These are phyloP conservation scores for Populus nigra DNA, from an alignment of 345 rosid species.

Conservation along the genomic window DNA sequence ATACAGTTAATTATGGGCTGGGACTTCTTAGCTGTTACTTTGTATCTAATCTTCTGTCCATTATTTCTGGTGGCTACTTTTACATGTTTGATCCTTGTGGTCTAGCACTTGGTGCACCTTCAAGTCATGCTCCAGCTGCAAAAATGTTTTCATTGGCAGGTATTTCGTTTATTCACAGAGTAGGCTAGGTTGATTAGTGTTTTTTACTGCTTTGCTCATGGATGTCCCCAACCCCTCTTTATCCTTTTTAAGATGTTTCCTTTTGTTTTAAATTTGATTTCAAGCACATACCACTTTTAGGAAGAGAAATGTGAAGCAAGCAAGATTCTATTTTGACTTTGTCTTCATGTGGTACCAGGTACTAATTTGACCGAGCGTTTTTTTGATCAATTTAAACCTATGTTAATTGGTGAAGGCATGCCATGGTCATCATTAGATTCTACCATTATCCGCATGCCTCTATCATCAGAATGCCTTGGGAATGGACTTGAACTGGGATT, in stretches of 20 bases:
- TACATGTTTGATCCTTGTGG: conserved; percentile 95
- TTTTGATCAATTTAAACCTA: conserved; percentile 77
- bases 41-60: conserved; percentile 72
- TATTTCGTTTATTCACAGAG: conserved; percentile 17
- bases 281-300: neutral
- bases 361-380: conserved; percentile 77
- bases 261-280: neutral
- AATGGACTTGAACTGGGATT: conserved; percentile 76
- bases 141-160: conserved; percentile 87
- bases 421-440: conserved; percentile 69
- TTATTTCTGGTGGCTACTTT: conserved; percentile 79
- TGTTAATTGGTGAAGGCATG: conserved; percentile 69
- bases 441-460: conserved; percentile 88
- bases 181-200: neutral
- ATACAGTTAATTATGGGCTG: conserved; percentile 84
- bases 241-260: too few relatives aligned
- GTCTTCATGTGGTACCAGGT: conserved; percentile 46
- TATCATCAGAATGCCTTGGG: conserved; percentile 65
- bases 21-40: conserved; percentile 83
- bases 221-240: neutral
- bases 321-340: too few relatives aligned
- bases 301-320: neutral
- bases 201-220: neutral
- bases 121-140: conserved; percentile 68
- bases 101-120: conserved; percentile 59